These are phyloP conservation scores for Diplodia corticola DNA, from an alignment of 2,329 filamentous ascomycete species.

Conservation along the genomic window DNA sequence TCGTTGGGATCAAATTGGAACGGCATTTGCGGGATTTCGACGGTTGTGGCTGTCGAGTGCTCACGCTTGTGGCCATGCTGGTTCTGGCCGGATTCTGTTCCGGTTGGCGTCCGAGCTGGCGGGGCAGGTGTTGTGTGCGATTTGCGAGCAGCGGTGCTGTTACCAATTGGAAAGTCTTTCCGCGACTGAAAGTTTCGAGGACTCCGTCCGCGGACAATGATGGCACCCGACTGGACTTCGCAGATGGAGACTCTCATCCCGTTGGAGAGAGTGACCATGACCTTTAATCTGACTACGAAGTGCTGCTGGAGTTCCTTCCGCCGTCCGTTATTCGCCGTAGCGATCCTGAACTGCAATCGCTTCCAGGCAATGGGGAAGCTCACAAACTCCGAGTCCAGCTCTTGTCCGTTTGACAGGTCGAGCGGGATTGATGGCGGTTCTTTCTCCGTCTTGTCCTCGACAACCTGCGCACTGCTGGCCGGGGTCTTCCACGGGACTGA, in stretches of 20 bases:
- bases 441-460: slow-evolving; percentile 70
- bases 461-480: slow-evolving; percentile 71
- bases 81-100: slow-evolving; percentile 31
- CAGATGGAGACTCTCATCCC: slow-evolving; percentile 79
- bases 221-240: slow-evolving; percentile 83
- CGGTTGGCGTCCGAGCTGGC: slow-evolving; percentile 39
- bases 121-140: slow-evolving; percentile 37
- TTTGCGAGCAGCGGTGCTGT: slow-evolving; percentile 75
- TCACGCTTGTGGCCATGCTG: slow-evolving; percentile 32
- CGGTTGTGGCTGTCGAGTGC: slow-evolving; percentile 29
- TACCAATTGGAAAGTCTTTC: slow-evolving; percentile 87
- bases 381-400: slow-evolving; percentile 78
- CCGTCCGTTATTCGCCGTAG: slow-evolving; percentile 93
- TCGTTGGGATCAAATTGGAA: slow-evolving; percentile 46
- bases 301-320: slow-evolving; percentile 95
- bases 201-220: slow-evolving; percentile 90
- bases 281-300: slow-evolving; percentile 85
- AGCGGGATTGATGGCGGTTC: slow-evolving; percentile 83
- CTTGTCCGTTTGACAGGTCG: slow-evolving; percentile 63
- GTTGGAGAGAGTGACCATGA: slow-evolving; percentile 78
- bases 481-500: slow-evolving; percentile 98
- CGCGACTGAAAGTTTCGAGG: slow-evolving; percentile 92
- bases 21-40: slow-evolving; percentile 41
- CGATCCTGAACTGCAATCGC: slow-evolving; percentile 87
- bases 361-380: slow-evolving; percentile 95